These are phyloP conservation scores for Daldinia loculata DNA, from an alignment of 495 filamentous ascomycete genomes.

Conservation along the genomic window DNA sequence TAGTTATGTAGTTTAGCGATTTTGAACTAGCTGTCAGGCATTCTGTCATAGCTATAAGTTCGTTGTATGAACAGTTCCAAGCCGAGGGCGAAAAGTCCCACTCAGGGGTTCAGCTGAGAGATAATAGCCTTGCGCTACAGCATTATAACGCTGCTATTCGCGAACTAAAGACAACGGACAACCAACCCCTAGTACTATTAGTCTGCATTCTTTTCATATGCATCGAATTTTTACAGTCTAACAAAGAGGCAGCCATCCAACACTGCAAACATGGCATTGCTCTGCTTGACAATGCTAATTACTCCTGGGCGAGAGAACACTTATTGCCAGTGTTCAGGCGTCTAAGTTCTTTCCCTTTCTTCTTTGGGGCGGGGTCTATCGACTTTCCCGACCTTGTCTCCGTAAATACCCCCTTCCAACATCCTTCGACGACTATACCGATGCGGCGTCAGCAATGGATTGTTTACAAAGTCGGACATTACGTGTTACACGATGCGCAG, in stretches of 20 bases:
- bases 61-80: constrained; percentile 46
- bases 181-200: constrained; percentile 54
- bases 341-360: constrained; percentile 39
- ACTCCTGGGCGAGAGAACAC: constrained; percentile 37
- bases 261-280: constrained; percentile 53
- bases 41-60: constrained; percentile 58
- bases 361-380: constrained; percentile 34
- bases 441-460: constrained; percentile 39
- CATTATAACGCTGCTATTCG: constrained; percentile 51
- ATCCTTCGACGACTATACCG: constrained; percentile 12
- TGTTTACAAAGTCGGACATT: constrained; percentile 38
- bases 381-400: constrained; percentile 41
- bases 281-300: constrained; percentile 42
- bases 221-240: constrained; percentile 61
- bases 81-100: constrained; percentile 24
- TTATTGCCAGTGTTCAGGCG: constrained; percentile 39
- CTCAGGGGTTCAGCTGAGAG: constrained; percentile 43
- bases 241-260: constrained; percentile 51
- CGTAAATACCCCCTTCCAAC: constrained; percentile 4
- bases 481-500: constrained; percentile 40
- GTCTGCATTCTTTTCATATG: constrained; percentile 66
- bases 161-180: constrained; percentile 42
- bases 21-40: constrained; percentile 64
- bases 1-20: constrained; percentile 60
- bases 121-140: constrained; percentile 44